Evolutionary conservation across 192 early-diverging fungal genomes (phyloP).

Genomic region (Coemansia sp.): DNA sequence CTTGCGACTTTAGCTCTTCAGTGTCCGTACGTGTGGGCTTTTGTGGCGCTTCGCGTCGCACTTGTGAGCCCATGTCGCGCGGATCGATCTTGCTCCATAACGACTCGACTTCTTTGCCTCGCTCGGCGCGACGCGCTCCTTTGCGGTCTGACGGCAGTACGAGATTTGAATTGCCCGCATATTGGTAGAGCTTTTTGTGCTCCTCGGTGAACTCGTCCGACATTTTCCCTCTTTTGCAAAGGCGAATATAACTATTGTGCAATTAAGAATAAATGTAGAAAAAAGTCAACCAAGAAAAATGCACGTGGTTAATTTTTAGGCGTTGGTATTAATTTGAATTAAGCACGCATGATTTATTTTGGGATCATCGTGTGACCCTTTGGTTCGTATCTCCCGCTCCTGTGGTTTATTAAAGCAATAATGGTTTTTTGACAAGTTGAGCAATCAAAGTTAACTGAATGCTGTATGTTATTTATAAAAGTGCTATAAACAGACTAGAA

Average conservation of each 20-base stretch:
- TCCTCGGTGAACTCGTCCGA: slow-evolving; percentile 47
- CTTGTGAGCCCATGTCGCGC: slow-evolving; percentile 81
- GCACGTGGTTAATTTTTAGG: neutral
- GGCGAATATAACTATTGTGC: neutral
- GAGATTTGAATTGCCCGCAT: slow-evolving; percentile 92
- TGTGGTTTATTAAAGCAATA: no score
- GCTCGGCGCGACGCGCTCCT: slow-evolving; percentile 82
- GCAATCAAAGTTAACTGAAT: no score
- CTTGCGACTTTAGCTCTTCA: slow-evolving; percentile 35
- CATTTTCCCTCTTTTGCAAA: slow-evolving; percentile 15
- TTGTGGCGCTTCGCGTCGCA: slow-evolving; percentile 65
- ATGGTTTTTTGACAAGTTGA: no score
- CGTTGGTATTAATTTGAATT: neutral
- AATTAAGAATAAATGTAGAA: neutral
- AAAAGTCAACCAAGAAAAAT: neutral
- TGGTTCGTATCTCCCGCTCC: no score
- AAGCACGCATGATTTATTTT: neutral
- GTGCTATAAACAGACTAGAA: no score
- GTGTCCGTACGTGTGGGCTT: slow-evolving; percentile 58
- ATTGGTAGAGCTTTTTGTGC: slow-evolving; percentile 65
- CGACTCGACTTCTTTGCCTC: slow-evolving; percentile 92
- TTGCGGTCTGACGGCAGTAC: slow-evolving; percentile 89
- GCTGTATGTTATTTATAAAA: no score
- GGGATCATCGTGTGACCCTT: neutral
- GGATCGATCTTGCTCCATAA: slow-evolving; percentile 84